Conservation (phyloP, 257 asterid species). For the Solanum piurae region DNA sequence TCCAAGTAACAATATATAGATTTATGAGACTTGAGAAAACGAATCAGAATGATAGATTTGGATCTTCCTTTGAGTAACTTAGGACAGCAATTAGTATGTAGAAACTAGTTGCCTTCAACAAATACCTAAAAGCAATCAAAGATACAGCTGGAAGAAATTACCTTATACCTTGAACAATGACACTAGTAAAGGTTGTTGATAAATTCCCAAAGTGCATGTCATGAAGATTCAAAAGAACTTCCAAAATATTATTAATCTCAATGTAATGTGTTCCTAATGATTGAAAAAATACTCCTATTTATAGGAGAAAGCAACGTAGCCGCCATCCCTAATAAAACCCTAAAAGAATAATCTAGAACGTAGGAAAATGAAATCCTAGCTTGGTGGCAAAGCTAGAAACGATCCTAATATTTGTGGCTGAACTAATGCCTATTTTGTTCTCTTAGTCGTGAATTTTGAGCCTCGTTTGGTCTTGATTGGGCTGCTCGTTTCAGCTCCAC, state of each 20-base stretch:
- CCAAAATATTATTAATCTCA: background rate
- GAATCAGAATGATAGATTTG: background rate
- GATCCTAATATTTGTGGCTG: background rate
- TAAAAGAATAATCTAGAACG: background rate
- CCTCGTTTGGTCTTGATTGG: background rate
- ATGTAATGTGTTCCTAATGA: background rate
- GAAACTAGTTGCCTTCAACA: background rate
- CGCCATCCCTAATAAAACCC: background rate
- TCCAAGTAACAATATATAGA: background rate
- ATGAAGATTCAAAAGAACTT: background rate
- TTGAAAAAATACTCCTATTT: background rate
- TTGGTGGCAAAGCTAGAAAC: background rate
- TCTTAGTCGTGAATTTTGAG: background rate
- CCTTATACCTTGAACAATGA: background rate
- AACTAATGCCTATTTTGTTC: background rate
- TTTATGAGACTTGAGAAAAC: background rate
- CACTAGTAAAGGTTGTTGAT: background rate
- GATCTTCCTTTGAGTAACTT: background rate
- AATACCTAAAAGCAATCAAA: background rate
- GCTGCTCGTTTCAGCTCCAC: background rate
- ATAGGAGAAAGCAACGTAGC: background rate
- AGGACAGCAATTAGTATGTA: background rate
- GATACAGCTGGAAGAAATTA: background rate
- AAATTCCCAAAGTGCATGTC: background rate
- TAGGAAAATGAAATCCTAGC: background rate